Evolutionary conservation across 129 eudicot genomes (phyloP).

Genomic region (Centrapalus pauciflorus): DNA sequence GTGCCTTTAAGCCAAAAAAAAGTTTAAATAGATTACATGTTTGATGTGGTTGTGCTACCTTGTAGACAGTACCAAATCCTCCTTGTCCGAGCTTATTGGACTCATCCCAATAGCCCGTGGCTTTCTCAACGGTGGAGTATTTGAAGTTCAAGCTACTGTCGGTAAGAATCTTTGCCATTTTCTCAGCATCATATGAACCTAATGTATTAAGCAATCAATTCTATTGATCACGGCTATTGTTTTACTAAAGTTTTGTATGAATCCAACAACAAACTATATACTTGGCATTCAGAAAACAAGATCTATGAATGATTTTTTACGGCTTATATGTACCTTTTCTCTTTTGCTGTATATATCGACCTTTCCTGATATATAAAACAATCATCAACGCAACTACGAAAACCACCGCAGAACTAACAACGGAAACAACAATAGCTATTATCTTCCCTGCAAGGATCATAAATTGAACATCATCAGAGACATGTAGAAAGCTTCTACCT

Average conservation of each 20-base stretch:
- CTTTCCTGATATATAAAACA: slow-evolving; percentile 43
- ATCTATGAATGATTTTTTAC: not conserved
- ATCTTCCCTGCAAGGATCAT: slow-evolving; percentile 37
- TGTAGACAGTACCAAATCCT: slow-evolving; percentile 81
- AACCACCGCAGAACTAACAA: slow-evolving; percentile 46
- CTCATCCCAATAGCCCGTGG: slow-evolving; percentile 59
- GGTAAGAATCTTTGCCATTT: slow-evolving; percentile 44
- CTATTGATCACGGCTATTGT: no score
- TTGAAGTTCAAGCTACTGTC: slow-evolving; percentile 76
- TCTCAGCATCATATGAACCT: slow-evolving; percentile 45
- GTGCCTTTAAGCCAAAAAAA: no score
- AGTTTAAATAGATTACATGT: no score
- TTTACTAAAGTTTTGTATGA: no score
- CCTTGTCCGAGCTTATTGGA: slow-evolving; percentile 84
- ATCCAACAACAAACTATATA: no score
- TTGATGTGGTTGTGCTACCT: slow-evolving; percentile 37
- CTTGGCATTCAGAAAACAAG: no score
- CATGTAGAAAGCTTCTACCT: not conserved
- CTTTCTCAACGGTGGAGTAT: slow-evolving; percentile 65
- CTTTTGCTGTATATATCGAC: slow-evolving; percentile 38
- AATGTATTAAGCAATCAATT: not conserved
- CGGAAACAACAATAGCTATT: slow-evolving; percentile 37
- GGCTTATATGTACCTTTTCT: slow-evolving; percentile 79
- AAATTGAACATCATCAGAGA: not conserved
- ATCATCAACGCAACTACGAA: slow-evolving; percentile 33